Base-by-base conservation (phyloP, 73 alveolate genomes). In the Symbiodinium pilosum region DNA sequence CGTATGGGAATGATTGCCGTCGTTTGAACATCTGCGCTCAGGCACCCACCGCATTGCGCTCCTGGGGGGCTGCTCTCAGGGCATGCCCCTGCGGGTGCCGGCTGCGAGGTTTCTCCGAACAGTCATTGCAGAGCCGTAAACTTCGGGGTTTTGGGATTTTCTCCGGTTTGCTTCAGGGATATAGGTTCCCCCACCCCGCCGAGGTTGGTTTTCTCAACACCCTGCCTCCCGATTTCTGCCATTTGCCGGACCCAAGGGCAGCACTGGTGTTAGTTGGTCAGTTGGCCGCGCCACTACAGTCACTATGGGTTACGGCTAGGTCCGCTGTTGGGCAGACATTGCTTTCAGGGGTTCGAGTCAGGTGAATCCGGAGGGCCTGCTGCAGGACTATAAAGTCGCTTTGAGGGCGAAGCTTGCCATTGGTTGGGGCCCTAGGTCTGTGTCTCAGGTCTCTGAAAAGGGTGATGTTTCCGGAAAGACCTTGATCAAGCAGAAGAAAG, bases 71-170 rank as follows among this genome's bases (percentile, higher is more conserved):
- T 5, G 75, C 43, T 2, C 73, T 84, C 12, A 43, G 28, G 32
- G 32, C 52, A 0, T 84, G 92, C 42, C 92, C 92, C 2, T 84
- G 92, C 32, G 92, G 92, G 32, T 84, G 92, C 73, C 40, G 92
- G 9, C 14, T 4, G 26, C 5, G 43, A 2, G 56, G 44, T 1
- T 84, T 84, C 43, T 6, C 43, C 11, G n/a, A 21, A 21, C 0
- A 16, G 2, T 20, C 73, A 0, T n/a, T 84, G 43, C 44, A 8
- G 0, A 18, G 32, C 30, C 43, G n/a, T 18, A 73, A 73, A 16
- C 2, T 84, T 0, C 69, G 71, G 2, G 92, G 92, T 8, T 84
- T 84, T 59, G 52, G 36, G 32, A 73, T 84, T 1, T 8, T n/a
- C 3, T n/a, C 73, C 30, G n/a, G 0, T 32, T 43, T 24, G 30